Evolutionary conservation across 495 filamentous ascomycete genomes (phyloP).

Genomic region (Penicillium flavigenum): DNA sequence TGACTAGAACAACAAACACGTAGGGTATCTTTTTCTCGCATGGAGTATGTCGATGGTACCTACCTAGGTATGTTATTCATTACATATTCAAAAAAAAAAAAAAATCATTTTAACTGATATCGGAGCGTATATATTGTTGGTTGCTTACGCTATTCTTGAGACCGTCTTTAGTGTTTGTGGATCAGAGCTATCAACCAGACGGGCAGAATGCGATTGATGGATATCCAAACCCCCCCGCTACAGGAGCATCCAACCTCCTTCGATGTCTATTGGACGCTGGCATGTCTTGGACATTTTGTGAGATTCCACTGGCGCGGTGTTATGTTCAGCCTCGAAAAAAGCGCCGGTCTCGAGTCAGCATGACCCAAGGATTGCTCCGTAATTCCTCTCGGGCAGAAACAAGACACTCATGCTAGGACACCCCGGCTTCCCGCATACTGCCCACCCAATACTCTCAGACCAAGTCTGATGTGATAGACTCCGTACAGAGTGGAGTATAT

Average conservation of each 20-base stretch:
- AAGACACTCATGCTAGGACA: neutral
- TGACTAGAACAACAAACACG: neutral
- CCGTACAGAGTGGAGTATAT: neutral
- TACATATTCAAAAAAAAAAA: neutral
- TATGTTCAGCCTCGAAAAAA: neutral
- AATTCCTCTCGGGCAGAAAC: neutral
- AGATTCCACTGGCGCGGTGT: neutral
- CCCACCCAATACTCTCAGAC: neutral
- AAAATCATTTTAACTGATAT: neutral
- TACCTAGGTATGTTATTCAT: neutral
- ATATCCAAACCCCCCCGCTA: neutral
- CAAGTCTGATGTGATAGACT: neutral
- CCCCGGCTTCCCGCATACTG: neutral
- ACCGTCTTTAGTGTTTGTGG: neutral
- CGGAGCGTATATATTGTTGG: neutral
- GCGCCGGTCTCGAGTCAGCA: neutral
- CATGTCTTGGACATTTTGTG: neutral
- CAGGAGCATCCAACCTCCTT: neutral
- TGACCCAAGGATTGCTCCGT: neutral
- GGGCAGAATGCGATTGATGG: neutral
- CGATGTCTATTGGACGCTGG: neutral
- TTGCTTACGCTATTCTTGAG: neutral
- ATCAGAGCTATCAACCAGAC: neutral
- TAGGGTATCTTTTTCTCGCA: neutral
- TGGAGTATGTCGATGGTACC: no score